Base-by-base conservation (phyloP, 2,329 filamentous ascomycete genomes). In the Apiospora malaysiana region DNA sequence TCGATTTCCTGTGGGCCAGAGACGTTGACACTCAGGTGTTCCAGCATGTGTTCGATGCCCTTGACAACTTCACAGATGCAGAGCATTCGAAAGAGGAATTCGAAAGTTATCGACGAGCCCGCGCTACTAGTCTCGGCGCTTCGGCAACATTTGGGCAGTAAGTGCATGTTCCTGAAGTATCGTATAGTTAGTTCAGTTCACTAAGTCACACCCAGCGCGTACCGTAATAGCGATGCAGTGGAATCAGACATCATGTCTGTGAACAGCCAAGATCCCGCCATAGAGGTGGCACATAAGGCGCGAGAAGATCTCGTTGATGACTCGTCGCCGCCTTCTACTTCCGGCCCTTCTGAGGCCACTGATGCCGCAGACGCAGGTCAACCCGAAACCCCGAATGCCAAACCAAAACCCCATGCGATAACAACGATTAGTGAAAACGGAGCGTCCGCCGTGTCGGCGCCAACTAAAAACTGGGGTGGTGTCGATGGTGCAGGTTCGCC, bases 1-100 rank as follows among this genome's bases (percentile, higher is more conserved):
- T 99, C 32, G 96, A 99, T 81, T 97, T 99, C 77, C 85, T 99
- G 0, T 99, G 96, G 96, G 96, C 93, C 0, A 86, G 90, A 47
- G 94, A 98, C 77, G 93, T 97, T 8, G 89, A 97, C 75, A 85
- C 87, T 0, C 89, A 94, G 69, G 95, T 98, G 2, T 98, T 98
- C 78, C 93, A 91, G 21, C 94, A 97, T 79, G 94, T 99, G 1
- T 95, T 97, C 74, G 92, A 97, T 76, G 95, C 96, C 0, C 85
- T 99, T 12, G 90, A 97, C 72, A 91, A 87, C 75, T 94, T 92
- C 78, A 88, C 86, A 2, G 84, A 85, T 56, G 84, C 88, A 0
- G 85, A 86, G 66, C 88, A 91, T 76, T 85, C 86, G 1, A 83
- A 86, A 71, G 89, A 90, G 76, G 88, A 92, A 77, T 91, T 89